A percentile compares a stretch with the other conserved stretches of the same genome.
Evolutionary conservation across 306 rosid genomes (phyloP).

Genomic region (Cyclanthera cordifolia): DNA sequence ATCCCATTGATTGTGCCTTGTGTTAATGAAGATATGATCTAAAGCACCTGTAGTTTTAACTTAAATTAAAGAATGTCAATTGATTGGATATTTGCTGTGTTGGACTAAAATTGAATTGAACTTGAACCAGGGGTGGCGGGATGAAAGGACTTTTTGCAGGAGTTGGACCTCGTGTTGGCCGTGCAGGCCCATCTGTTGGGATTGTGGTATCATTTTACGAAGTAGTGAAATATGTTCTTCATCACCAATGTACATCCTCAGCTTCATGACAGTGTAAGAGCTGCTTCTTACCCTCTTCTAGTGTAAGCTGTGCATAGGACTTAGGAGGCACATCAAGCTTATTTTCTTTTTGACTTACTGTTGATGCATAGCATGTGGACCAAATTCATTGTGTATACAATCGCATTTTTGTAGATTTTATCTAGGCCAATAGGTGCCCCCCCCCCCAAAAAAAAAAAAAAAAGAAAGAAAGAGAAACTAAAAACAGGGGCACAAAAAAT

Average conservation of each 20-base stretch:
- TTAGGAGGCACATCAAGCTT: conserved; percentile 8
- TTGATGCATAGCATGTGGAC: background rate
- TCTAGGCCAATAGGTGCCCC: conserved; percentile 11
- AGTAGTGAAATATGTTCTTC: conserved; percentile 69
- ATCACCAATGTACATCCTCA: conserved; percentile 30
- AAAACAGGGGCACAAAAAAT: conserved; percentile 10
- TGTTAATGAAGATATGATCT: too few relatives aligned
- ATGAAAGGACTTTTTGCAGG: conserved; percentile 75
- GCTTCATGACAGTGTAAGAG: conserved; percentile 29
- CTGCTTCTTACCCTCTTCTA: conserved; percentile 6
- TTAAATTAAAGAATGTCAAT: too few relatives aligned
- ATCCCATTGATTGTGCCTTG: background rate
- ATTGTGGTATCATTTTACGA: conserved; percentile 90
- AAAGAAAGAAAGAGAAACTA: too few relatives aligned
- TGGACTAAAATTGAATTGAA: background rate
- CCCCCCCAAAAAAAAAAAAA: background rate
- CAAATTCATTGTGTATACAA: background rate
- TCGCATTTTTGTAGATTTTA: conserved; percentile 15
- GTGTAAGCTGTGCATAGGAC: conserved; percentile 12
- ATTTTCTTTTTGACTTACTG: background rate
- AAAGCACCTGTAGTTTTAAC: too few relatives aligned
- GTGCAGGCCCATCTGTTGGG: conserved; percentile 94
- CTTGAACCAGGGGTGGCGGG: conserved; percentile 61
- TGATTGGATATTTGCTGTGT: background rate
- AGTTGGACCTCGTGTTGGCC: conserved; percentile 79